Evolutionary conservation across 345 rosid species (phyloP).

Genomic region (Hibiscus trionum): DNA sequence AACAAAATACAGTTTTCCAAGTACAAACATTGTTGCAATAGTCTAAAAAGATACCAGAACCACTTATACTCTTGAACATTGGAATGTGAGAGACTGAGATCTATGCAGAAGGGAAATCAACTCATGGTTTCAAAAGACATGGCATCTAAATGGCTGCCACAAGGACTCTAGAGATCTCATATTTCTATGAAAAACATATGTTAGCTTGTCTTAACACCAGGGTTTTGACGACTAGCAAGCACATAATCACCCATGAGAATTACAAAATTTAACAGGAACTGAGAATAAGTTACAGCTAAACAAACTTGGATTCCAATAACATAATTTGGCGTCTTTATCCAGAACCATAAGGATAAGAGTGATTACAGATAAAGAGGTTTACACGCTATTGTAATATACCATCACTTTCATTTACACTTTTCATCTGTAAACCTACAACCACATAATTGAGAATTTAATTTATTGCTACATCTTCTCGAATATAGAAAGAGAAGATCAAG

Average conservation of each 20-base stretch:
- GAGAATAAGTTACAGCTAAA: not conserved
- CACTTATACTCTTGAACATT: not conserved
- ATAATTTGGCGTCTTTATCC: not conserved
- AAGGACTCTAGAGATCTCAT: not conserved
- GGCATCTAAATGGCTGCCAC: not conserved
- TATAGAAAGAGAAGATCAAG: not conserved
- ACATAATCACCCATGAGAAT: not conserved
- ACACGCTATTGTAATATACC: not conserved
- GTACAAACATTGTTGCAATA: not conserved
- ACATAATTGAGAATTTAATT: not conserved
- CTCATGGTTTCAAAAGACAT: not conserved
- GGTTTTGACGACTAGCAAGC: not conserved
- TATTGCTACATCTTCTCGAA: no score
- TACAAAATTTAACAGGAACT: not conserved
- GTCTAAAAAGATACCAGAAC: not conserved
- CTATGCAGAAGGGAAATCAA: not conserved
- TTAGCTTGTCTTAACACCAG: no score
- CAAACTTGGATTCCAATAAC: not conserved
- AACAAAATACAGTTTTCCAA: not conserved
- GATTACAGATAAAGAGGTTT: not conserved
- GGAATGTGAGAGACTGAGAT: not conserved
- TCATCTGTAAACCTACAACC: not conserved
- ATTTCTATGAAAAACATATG: not conserved
- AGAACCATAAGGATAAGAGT: not conserved
- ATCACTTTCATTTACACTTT: not conserved